Evolutionary conservation across 2,329 filamentous ascomycete species (phyloP).

Genomic region (Ophiostoma montium): DNA sequence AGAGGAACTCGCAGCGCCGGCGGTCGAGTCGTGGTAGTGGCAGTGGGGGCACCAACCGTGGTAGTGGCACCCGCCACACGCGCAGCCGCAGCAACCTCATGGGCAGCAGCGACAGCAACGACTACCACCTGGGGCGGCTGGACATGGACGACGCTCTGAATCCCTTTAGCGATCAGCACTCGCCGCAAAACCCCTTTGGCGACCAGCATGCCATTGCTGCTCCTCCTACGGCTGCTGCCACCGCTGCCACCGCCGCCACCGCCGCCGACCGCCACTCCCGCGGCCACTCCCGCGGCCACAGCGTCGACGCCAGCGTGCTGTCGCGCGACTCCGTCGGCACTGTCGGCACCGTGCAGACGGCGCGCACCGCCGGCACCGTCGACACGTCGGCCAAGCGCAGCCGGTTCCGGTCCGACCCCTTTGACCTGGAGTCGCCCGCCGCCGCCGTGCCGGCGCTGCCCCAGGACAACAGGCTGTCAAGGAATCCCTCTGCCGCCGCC

Average conservation of each 20-base stretch:
- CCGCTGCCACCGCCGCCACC: conserved; percentile 16
- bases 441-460: conserved; percentile 14
- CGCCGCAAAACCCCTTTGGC: conserved; percentile 28
- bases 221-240: too few relatives aligned
- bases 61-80: neutral
- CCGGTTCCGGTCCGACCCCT: conserved; percentile 49
- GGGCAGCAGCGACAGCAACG: conserved; percentile 1
- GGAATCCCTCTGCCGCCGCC: conserved; percentile 7
- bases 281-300: conserved; percentile 24
- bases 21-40: conserved; percentile 5
- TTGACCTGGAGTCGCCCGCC: conserved; percentile 38
- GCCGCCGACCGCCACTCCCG: conserved; percentile 35
- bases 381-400: conserved; percentile 25
- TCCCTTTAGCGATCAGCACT: conserved; percentile 36
- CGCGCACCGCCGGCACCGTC: conserved; percentile 22
- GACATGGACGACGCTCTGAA: conserved; percentile 16
- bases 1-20: conserved; percentile 17
- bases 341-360: conserved; percentile 21
- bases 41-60: conserved; percentile 3
- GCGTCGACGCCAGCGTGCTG: conserved; percentile 18
- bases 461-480: conserved; percentile 7
- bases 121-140: conserved; percentile 15
- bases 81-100: conserved; percentile 1
- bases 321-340: conserved; percentile 31
- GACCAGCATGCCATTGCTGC: conserved; percentile 36